Evolutionary conservation across 176 grass and related monocot species (phyloP).

Genomic region (Oryza australiensis): DNA sequence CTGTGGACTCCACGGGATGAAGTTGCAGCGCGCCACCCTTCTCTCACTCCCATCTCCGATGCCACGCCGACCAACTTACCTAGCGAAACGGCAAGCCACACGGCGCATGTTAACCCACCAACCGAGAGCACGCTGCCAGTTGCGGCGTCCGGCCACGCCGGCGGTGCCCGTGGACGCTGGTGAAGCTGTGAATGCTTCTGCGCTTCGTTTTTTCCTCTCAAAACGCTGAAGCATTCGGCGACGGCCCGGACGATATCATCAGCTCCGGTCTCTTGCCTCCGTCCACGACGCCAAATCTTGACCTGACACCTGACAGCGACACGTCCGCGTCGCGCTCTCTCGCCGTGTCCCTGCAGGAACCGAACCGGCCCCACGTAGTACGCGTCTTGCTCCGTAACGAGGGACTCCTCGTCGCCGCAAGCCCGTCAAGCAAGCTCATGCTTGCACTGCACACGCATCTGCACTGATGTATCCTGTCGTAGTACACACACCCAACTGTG

Average conservation of each 20-base stretch:
- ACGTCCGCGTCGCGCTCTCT: background rate
- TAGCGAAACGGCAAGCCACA: background rate
- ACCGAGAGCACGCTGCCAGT: background rate
- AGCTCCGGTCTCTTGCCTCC: background rate
- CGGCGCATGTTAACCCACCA: background rate
- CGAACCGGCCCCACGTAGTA: background rate
- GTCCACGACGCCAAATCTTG: background rate
- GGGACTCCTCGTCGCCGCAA: constrained; percentile 20
- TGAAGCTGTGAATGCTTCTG: background rate
- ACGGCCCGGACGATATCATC: background rate
- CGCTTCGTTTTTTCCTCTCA: background rate
- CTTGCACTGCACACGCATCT: background rate
- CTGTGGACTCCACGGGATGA: too few species aligned
- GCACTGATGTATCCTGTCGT: background rate
- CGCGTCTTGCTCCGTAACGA: background rate
- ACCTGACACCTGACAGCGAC: background rate
- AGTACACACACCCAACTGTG: background rate
- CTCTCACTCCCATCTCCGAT: background rate
- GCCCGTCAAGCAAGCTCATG: constrained; percentile 35
- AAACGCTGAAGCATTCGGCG: background rate
- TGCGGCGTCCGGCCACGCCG: background rate
- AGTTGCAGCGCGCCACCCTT: background rate
- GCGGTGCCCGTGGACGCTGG: background rate
- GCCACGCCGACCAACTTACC: background rate
- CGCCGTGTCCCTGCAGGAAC: background rate